Conservation (phyloP, 2,329 filamentous ascomycete genomes). For the Seiridium cupressi region DNA sequence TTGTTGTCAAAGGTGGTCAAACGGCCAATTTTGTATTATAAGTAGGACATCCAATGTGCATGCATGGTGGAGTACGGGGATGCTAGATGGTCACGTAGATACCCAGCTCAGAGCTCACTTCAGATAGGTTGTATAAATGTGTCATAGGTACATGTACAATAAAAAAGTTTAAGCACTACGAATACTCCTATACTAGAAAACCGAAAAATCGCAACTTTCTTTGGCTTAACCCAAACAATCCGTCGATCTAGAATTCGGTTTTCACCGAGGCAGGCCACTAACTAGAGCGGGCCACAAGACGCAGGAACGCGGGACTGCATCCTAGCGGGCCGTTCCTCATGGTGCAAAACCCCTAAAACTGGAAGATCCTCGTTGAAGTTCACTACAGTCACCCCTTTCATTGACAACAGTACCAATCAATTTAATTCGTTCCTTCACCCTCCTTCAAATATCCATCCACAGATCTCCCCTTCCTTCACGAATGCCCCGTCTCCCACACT, state of each 20-base stretch:
- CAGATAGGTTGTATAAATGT: neutral
- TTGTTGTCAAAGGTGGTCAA: conserved; percentile 53
- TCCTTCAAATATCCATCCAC: neutral
- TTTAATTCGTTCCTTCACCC: too few species aligned
- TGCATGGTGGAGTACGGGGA: too few species aligned
- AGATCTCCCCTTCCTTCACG: neutral
- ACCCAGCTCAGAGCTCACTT: conserved; percentile 11
- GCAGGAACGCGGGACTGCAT: neutral
- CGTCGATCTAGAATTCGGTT: too few species aligned
- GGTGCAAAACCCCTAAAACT: neutral
- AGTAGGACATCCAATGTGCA: neutral
- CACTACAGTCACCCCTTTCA: neutral
- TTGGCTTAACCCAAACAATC: too few species aligned
- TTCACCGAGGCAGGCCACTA: too few species aligned
- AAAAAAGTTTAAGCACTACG: too few species aligned
- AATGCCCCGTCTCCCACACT: conserved; percentile 65
- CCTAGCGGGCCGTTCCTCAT: neutral
- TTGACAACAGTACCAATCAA: neutral
- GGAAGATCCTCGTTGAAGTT: neutral
- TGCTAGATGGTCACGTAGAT: neutral
- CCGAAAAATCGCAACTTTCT: too few species aligned
- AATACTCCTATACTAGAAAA: too few species aligned
- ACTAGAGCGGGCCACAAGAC: neutral
- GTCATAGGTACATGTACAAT: too few species aligned
- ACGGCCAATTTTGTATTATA: conserved; percentile 71